Base-by-base conservation (phyloP, 2,329 filamentous ascomycete species). In the Blastomyces gilchristii region DNA sequence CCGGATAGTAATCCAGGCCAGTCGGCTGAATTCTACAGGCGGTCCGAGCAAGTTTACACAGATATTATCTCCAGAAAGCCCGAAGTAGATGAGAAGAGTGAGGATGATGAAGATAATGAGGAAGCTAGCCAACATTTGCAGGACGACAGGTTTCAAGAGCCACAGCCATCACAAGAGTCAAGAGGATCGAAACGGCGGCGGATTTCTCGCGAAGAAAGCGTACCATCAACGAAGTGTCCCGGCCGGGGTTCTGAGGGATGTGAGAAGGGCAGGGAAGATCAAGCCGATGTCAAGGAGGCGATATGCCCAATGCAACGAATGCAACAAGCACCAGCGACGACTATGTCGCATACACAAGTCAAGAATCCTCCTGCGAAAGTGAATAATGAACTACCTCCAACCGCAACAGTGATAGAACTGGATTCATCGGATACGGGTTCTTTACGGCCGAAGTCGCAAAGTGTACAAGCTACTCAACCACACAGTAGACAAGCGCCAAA, bases 1-100 rank as follows among this genome's bases (percentile, higher is more conserved):
- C 70, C 74, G 39, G 74, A 77, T 64, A 57, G 52, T 37, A 37
- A 22, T n/a, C 49, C 61, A 70, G 74, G 34, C 65, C 66, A n/a
- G 68, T 67, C 69, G 11, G 50, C 73, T 14, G 77, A 79, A 12
- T 78, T 82, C 64, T 83, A 82, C 67, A 78, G 78, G 49, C 77
- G 80, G 60, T 77, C 77, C 43, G 74, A 76, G 63, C 77, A 80
- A 58, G 72, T 78, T 2, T 81, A 79, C 66, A 73, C 75, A 11
- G 76, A 80, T 64, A 77, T 79, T 45, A 66, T 81, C 43, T 75
- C 75, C 34, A 75, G 77, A 34, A 74, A 75, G 39, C 73, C 74
- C 50, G 43, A 54, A 63, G 9, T 11, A 39, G 45, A 66, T 39
- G 34, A 50, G 50, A 8, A 16, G 43, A 18, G 18, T 45, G 43